Conservation (phyloP, 2,329 filamentous ascomycete genomes). For the Teratosphaeria destructans region DNA sequence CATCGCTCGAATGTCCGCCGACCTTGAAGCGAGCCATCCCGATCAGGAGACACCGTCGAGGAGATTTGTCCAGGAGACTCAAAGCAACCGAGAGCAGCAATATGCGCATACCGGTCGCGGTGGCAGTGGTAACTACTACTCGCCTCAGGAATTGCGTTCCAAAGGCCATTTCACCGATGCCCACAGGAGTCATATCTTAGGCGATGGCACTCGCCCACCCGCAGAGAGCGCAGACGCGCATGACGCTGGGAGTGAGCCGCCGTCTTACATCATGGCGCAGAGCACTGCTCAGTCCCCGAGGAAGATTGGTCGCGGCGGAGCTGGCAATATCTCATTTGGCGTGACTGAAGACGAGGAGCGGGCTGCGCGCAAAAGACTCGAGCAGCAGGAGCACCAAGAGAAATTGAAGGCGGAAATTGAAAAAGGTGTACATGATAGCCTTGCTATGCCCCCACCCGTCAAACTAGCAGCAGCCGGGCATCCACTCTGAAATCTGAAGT, state of each 20-base stretch:
- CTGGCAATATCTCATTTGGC: constrained; percentile 36
- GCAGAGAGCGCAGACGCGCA: background rate
- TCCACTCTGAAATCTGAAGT: background rate
- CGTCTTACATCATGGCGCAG: constrained; percentile 6
- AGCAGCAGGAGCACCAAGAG: constrained; percentile 17
- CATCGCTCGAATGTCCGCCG: constrained; percentile 23
- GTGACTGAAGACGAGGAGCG: constrained; percentile 23
- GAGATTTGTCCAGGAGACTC: constrained; percentile 3
- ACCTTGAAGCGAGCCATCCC: constrained; percentile 30
- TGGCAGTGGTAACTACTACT: constrained; percentile 38
- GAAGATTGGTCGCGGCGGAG: constrained; percentile 32
- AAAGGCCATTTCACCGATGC: constrained; percentile 28
- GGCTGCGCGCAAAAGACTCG: constrained; percentile 16
- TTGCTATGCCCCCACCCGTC: constrained; percentile 31
- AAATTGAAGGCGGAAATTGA: constrained; percentile 28
- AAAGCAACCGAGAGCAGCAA: constrained; percentile 20
- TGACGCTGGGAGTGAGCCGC: background rate
- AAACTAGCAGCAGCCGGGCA: constrained; percentile 20
- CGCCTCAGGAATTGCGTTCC: constrained; percentile 29
- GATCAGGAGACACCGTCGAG: constrained; percentile 6
- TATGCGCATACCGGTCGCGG: constrained; percentile 37
- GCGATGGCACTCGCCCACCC: constrained; percentile 9
- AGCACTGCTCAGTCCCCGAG: constrained; percentile 14
- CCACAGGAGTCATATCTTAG: constrained; percentile 12
- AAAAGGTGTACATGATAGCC: constrained; percentile 29